Percentiles rank a stretch among this genome's conserved stretches.
These are phyloP conservation scores for Pseudotulostoma volvatum DNA, from an alignment of 495 filamentous ascomycete genomes.

Conservation along the genomic window DNA sequence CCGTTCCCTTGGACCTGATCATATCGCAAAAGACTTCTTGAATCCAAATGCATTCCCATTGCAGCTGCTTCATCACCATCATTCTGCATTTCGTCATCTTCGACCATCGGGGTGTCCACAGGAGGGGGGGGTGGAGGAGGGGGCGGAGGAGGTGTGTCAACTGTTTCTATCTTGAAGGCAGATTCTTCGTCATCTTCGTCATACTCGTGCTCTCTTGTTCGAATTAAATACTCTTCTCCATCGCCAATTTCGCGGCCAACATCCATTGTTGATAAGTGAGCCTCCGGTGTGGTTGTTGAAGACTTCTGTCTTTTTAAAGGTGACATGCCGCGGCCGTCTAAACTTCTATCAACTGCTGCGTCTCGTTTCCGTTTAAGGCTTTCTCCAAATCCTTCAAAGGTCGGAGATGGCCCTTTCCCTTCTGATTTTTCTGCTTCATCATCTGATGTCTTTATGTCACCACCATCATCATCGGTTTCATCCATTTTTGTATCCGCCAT, in stretches of 20 bases:
- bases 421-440: slow-evolving; percentile 30
- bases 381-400: slow-evolving; percentile 2
- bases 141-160: slow-evolving; percentile 6
- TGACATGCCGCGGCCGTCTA: slow-evolving; percentile 11
- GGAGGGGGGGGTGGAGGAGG: slow-evolving; percentile 11
- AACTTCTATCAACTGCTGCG: slow-evolving; percentile 17
- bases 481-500: slow-evolving; percentile 2
- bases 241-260: too few relatives aligned
- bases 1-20: neutral
- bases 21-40: neutral
- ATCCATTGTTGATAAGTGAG: neutral
- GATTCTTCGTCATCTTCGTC: slow-evolving; percentile 14
- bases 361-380: slow-evolving; percentile 50
- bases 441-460: slow-evolving; percentile 38
- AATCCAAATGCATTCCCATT: slow-evolving; percentile 3
- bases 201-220: neutral
- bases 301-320: slow-evolving; percentile 26
- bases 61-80: slow-evolving; percentile 3
- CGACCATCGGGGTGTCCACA: slow-evolving; percentile 1
- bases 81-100: slow-evolving; percentile 3
- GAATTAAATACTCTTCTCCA: neutral
- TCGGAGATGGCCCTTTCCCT: slow-evolving; percentile 8
- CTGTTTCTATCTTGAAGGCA: neutral
- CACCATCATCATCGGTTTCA: slow-evolving; percentile 19
- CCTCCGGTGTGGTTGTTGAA: slow-evolving; percentile 11